Evolutionary conservation across 495 filamentous ascomycete genomes (phyloP).

Genomic region (Talaromyces nanjingensis): DNA sequence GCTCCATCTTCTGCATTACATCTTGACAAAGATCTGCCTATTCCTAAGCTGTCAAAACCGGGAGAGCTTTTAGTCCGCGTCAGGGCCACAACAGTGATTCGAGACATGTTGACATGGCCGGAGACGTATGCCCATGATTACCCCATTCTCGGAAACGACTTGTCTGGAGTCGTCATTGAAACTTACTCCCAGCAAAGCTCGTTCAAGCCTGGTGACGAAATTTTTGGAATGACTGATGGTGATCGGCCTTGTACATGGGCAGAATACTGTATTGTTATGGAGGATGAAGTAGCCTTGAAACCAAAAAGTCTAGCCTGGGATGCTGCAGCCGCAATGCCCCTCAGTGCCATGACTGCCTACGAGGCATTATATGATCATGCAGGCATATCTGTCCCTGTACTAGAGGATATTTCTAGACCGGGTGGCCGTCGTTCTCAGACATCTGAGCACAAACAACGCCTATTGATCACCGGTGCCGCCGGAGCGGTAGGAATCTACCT

Average conservation of each 20-base stretch:
- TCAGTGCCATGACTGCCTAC: conserved; percentile 28
- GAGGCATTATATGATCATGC: conserved; percentile 28
- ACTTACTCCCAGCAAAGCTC: conserved; percentile 9
- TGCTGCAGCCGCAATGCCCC: conserved; percentile 23
- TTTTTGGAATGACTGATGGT: conserved; percentile 26
- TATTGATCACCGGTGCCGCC: conserved; percentile 28
- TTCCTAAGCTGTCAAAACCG: conserved; percentile 15
- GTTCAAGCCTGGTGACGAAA: conserved; percentile 24
- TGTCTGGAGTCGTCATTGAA: conserved; percentile 33
- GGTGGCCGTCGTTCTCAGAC: not conserved
- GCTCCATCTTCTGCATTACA: conserved; percentile 25
- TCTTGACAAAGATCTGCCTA: conserved; percentile 22
- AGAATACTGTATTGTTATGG: conserved; percentile 20
- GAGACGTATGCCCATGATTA: conserved; percentile 22
- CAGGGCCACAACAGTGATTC: conserved; percentile 24
- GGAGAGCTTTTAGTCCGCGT: conserved; percentile 22
- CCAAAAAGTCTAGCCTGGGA: conserved; percentile 16
- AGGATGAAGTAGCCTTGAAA: conserved; percentile 22
- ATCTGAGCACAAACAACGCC: not conserved
- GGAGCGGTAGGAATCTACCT: conserved; percentile 29
- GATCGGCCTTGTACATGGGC: conserved; percentile 23
- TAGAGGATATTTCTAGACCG: not conserved
- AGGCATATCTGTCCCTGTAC: conserved; percentile 9
- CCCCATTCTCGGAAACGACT: conserved; percentile 35
- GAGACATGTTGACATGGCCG: conserved; percentile 28